These are phyloP conservation scores for Punica granatum DNA, from an alignment of 345 rosid genomes.

Conservation along the genomic window DNA sequence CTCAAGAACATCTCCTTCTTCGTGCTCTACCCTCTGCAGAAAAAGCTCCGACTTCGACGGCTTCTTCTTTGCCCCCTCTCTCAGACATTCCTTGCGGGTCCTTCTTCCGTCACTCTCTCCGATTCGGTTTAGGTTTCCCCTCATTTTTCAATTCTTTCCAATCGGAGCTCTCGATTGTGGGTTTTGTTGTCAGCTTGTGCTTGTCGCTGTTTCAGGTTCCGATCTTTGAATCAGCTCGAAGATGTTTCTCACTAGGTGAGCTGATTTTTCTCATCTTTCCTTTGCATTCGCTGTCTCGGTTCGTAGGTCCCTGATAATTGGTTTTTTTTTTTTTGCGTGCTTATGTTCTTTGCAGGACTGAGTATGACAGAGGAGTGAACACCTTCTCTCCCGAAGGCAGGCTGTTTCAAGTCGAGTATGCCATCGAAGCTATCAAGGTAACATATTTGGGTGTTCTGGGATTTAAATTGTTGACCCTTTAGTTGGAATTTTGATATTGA, in stretches of 20 bases:
- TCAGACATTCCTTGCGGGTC: background rate
- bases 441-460: background rate
- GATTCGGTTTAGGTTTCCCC: background rate
- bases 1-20: constrained; percentile 13
- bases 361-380: constrained; percentile 99
- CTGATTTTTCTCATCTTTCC: background rate
- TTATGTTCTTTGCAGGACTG: constrained; percentile 49
- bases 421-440: constrained; percentile 98
- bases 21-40: background rate
- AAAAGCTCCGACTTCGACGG: background rate
- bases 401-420: constrained; percentile 94
- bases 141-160: background rate
- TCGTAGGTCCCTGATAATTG: background rate
- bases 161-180: background rate
- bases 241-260: constrained; percentile 24
- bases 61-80: background rate
- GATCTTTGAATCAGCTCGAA: background rate
- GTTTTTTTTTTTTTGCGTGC: background rate
- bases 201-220: background rate
- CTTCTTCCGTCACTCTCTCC: background rate
- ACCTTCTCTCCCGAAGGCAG: constrained; percentile 98
- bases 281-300: background rate
- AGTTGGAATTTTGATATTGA: background rate
- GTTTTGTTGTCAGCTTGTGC: background rate
- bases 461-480: background rate